Base-by-base conservation (phyloP, 192 early-diverging fungal genomes). In the Coemansia sp. region DNA sequence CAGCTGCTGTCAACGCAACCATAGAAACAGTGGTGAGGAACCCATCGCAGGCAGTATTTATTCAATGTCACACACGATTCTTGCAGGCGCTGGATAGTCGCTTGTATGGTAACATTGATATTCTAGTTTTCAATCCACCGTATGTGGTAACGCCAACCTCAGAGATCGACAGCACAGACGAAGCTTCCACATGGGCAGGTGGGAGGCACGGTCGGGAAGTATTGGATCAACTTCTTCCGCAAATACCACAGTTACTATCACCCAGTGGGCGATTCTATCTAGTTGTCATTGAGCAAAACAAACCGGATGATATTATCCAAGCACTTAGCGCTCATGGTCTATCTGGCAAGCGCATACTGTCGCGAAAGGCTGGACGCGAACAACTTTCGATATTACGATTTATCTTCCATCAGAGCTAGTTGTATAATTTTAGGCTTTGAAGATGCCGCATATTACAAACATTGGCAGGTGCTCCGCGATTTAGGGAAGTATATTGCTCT, bases 71-170 rank as follows among this genome's bases (percentile, higher is more conserved):
- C 14, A 90, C 90, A 4, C 75, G 88, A 19, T 83, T 96, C 56
- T 71, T 81, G 0, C 68, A 76, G 31, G 81, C 74, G 4, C 63
- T 93, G 14, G 66, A 85, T 12, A 72, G 81, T 1, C 76, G 90
- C 38, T 64, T 93, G 5, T 21, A 56, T 14, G 63, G 83, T 1
- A 38, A 52, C 0, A 71, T 97, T 14, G 96, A 98, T 71, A 62
- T 98, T 1, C 78, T 97, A 7, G 64, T 92, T 28, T 97, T 96
- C 71, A 98, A 98, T 60, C 96, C 96, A 19, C 96, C 96, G 0
- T 98, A 98, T 67, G 96, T 92, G 7, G 88, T 95, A 0, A 98
- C 96, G 1, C 82, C 89, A 1, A 75, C 82, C 7, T 85, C 86
- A 18, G 96, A 98, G 51, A 86, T 96, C 24, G 71, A 74, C 32